phyloP scores from a whole-genome alignment of 805 yeast species.

The Clavispora asparagi region DNA sequence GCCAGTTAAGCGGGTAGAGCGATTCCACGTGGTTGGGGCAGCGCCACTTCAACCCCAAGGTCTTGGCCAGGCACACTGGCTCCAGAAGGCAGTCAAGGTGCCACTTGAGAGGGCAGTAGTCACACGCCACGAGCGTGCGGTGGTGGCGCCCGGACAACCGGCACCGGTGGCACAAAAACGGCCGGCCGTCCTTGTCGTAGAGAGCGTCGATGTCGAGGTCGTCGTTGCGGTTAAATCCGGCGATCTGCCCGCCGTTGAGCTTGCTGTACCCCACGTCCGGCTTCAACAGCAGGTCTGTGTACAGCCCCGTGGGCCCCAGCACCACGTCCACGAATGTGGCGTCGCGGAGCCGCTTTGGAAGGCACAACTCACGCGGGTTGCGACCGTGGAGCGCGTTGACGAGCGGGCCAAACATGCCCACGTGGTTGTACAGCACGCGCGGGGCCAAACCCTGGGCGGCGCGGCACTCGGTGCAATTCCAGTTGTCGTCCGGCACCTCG shows the following conservation, averaged over 20 bases:
- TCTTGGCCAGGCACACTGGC: constrained; percentile 68
- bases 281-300: constrained; percentile 45
- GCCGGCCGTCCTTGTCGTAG: constrained; percentile 62
- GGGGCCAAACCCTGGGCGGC: constrained; percentile 33
- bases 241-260: constrained; percentile 28
- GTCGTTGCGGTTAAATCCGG: constrained; percentile 38
- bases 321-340: constrained; percentile 62
- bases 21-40: constrained; percentile 81
- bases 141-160: constrained; percentile 57
- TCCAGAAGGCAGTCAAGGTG: constrained; percentile 83
- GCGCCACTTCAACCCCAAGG: constrained; percentile 77
- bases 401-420: constrained; percentile 53
- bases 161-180: constrained; percentile 73
- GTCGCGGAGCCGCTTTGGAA: constrained; percentile 69
- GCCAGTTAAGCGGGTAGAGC: constrained; percentile 35
- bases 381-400: constrained; percentile 62
- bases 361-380: constrained; percentile 34
- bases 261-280: constrained; percentile 43
- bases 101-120: constrained; percentile 78
- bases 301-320: constrained; percentile 67
- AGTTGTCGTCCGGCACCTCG: constrained; percentile 79
- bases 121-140: constrained; percentile 65
- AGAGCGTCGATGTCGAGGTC: constrained; percentile 59
- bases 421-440: constrained; percentile 20
- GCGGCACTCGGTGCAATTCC: constrained; percentile 81